Conservation (phyloP, 768 basidiomycete genomes). For the Lepiota venenata region DNA sequence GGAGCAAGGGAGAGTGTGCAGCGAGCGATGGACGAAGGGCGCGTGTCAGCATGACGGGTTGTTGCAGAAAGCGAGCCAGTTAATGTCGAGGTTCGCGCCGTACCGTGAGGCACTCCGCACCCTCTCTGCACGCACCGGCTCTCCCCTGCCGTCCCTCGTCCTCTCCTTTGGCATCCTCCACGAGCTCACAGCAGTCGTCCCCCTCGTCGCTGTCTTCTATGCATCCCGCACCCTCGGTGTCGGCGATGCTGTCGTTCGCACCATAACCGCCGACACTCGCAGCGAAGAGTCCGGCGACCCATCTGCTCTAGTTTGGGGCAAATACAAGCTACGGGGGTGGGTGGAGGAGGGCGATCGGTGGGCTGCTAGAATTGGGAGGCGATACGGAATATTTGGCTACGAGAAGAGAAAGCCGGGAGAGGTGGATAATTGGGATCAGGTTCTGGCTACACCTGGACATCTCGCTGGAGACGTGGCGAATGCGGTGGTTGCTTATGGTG, state of each 20-base stretch:
- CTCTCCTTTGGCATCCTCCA: constrained; percentile 83
- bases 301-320: constrained; percentile 34
- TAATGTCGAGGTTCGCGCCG: too few species aligned
- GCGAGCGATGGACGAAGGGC: neutral
- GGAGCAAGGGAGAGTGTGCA: neutral
- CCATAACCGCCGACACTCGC: constrained; percentile 24
- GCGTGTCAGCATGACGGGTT: neutral
- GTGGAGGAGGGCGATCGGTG: constrained; percentile 74
- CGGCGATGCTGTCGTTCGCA: constrained; percentile 60
- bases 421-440: constrained; percentile 21
- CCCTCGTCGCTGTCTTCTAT: constrained; percentile 74
- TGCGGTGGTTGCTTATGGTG: constrained; percentile 76
- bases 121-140: constrained; percentile 65
- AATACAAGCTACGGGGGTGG: constrained; percentile 50
- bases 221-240: constrained; percentile 61
- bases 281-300: neutral
- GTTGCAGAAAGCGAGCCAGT: too few species aligned
- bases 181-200: constrained; percentile 78
- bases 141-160: constrained; percentile 72
- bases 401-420: constrained; percentile 43
- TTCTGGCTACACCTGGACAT: constrained; percentile 28
- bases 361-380: constrained; percentile 65
- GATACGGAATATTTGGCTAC: constrained; percentile 82
- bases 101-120: constrained; percentile 42
- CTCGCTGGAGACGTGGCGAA: constrained; percentile 80